A percentile compares a stretch with the other conserved stretches of the same genome.
These are phyloP conservation scores for Fistulina hepatica DNA, from an alignment of 1,284 basidiomycete species.

Conservation along the genomic window DNA sequence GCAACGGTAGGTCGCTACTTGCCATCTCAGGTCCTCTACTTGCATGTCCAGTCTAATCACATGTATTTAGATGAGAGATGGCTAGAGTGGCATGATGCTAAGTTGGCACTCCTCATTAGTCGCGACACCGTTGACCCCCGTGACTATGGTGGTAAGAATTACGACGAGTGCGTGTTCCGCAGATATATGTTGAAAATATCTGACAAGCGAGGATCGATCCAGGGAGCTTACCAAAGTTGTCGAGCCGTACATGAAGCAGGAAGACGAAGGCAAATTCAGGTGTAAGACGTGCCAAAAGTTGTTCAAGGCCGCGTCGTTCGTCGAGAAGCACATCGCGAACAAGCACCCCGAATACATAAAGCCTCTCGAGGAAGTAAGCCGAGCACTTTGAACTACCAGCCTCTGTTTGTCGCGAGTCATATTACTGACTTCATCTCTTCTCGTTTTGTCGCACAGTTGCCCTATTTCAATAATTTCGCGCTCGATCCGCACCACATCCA, in stretches of 20 bases:
- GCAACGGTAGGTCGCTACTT: slow-evolving; percentile 43
- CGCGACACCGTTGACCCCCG: slow-evolving; percentile 70
- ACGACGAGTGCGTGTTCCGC: slow-evolving; percentile 71
- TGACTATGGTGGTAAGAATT: slow-evolving; percentile 80
- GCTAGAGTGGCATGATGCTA: slow-evolving; percentile 80
- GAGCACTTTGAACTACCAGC: slow-evolving; percentile 1
- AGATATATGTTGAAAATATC: slow-evolving; percentile 8
- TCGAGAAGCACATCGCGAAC: slow-evolving; percentile 88
- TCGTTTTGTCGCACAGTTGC: slow-evolving; percentile 39
- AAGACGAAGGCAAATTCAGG: slow-evolving; percentile 90
- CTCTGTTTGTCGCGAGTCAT: no score
- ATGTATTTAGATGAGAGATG: slow-evolving; percentile 66
- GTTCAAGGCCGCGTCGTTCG: slow-evolving; percentile 91
- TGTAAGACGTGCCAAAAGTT: slow-evolving; percentile 92
- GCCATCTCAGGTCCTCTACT: slow-evolving; percentile 8
- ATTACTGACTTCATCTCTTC: slow-evolving; percentile 4
- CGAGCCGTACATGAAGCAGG: slow-evolving; percentile 78
- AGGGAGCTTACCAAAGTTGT: slow-evolving; percentile 75
- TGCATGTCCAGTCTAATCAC: slow-evolving; percentile 8
- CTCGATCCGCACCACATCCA: slow-evolving; percentile 88
- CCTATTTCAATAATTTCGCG: slow-evolving; percentile 88
- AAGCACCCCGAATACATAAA: slow-evolving; percentile 79
- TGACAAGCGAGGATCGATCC: slow-evolving; percentile 11
- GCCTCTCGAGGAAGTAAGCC: slow-evolving; percentile 59
- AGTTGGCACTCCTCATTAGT: slow-evolving; percentile 67